Percentiles rank a stretch among this genome's conserved stretches.
phyloP scores from a whole-genome alignment of 2,329 filamentous ascomycete genomes.

The Aspergillus hiratsukae region DNA sequence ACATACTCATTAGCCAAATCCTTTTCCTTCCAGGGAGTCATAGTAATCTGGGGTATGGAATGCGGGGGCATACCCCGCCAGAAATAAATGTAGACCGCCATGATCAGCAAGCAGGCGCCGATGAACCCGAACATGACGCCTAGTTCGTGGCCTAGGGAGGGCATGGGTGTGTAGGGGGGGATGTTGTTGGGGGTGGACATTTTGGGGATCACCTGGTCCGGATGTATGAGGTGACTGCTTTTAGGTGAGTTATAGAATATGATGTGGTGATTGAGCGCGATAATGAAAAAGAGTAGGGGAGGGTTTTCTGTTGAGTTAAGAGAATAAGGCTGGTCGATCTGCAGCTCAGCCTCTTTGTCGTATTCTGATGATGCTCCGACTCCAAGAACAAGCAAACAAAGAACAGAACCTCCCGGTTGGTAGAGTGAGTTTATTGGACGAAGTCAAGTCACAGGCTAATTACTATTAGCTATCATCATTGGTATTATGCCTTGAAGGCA shows the following conservation, averaged over 20 bases:
- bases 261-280: not conserved
- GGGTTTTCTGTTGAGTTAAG: too few relatives aligned
- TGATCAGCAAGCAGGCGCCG: constrained; percentile 27
- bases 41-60: not conserved
- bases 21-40: too few relatives aligned
- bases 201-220: not conserved
- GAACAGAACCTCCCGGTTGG: too few relatives aligned
- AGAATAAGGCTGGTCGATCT: too few relatives aligned
- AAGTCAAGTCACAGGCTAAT: too few relatives aligned
- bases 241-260: not conserved
- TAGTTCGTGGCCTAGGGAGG: constrained; percentile 32
- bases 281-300: too few relatives aligned
- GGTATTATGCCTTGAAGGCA: not conserved
- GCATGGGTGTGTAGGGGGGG: constrained; percentile 26
- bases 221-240: not conserved
- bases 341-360: too few relatives aligned
- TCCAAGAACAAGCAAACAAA: too few relatives aligned
- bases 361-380: too few relatives aligned
- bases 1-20: too few relatives aligned
- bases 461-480: not conserved
- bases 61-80: constrained; percentile 28
- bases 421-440: too few relatives aligned
- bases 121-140: constrained; percentile 40
- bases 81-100: constrained; percentile 30
- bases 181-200: constrained; percentile 11